Evolutionary conservation across 192 early-diverging fungal genomes (phyloP), one percentile per base, ranked within the genome.

Genomic region (Backusella parvicylindrica): DNA sequence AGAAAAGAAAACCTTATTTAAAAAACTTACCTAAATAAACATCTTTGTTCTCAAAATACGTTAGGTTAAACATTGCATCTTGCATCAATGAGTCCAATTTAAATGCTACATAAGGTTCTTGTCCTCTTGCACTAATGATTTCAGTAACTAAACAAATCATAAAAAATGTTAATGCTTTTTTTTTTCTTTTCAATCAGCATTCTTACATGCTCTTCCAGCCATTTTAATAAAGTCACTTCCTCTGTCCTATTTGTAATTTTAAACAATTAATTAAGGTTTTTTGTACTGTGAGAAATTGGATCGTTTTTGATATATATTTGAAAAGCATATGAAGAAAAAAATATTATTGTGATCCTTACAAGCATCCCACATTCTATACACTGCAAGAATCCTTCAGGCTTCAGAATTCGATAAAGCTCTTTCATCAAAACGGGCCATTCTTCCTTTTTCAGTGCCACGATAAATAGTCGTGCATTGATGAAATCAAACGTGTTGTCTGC

Each of bases 401-500:
- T 82, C n/a, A 82, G 49, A 35, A 79, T 64, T 18, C 74, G 73
- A 31, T 68, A 72, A n/a, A 75, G 23, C 21, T 79, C 73, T 21
- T 68, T 56, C 9, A 79, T 32, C 4, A 76, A 36, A 33, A 49
- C 11, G 0, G 63, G 63, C 70, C 74, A 82, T 50, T 82, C 67
- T 7, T 79, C 70, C 41, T 72, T 75, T 12, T 67, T 69, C 35
- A 75, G 56, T 9, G 77, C 74, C 1, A 72, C 15, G 13, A 79
- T 53, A 36, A 78, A 47, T 8, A 82, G 63, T 9, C 81, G 73
- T 26, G 72, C 37, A 56, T 75, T 68, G 1, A 79, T 66, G 11
- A 76, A 43, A 70, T 82, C 81, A 72, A 82, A 76, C 0, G 60
- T 64, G 47, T 82, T 78, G 18, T 82, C 77, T 63, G 43, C 15